Base-by-base conservation (phyloP, 169 alveolate species). In the Neospora caninum region DNA sequence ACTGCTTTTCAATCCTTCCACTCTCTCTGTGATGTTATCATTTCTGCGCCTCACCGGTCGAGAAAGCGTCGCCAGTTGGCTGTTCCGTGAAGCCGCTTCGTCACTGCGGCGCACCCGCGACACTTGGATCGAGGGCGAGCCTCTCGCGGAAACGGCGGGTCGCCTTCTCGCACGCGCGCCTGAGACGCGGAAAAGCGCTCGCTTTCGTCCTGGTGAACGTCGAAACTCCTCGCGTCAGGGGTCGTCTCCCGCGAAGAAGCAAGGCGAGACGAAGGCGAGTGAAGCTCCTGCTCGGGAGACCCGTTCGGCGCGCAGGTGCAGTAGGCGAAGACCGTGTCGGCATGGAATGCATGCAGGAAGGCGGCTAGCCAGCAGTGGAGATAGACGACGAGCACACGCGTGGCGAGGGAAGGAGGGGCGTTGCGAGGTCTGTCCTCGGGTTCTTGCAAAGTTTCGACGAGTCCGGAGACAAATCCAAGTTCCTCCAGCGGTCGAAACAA, bases 21-120 rank as follows among this genome's bases (percentile, higher is more conserved):
- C 22, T 49, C 58, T 4, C 13, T 13, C 58, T 49, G 4, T 49
- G 22, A 49, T 49, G 4, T 49, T 49, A 4, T 49, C 58, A 49
- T 4, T 49, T 49, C 58, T 49, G 9, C 84, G 0, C 16, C 84
- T 31, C 42, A 73, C 84, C 84, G 1, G 16, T 73, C 84, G 84
- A 73, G n/a, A 43, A 73, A 73, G n/a, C 84, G 84, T 22, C 84
- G 22, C 84, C 84, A 73, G 84, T 73, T 73, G 39, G 84, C 39
- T 2, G 84, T 36, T 22, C 45, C 84, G 27, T 18, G 22, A 6
- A 73, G 38, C 27, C 84, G 1, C 39, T 73, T 31, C 9, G 84
- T 36, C 25, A 73, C 84, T 1, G 84, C 84, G 84, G 43, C 18
- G 25, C 84, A 73, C 39, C 45, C 42, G 43, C 84, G 43, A 36